Conservation (phyloP, 345 rosid genomes). For the Eucalyptus pauciflora region DNA sequence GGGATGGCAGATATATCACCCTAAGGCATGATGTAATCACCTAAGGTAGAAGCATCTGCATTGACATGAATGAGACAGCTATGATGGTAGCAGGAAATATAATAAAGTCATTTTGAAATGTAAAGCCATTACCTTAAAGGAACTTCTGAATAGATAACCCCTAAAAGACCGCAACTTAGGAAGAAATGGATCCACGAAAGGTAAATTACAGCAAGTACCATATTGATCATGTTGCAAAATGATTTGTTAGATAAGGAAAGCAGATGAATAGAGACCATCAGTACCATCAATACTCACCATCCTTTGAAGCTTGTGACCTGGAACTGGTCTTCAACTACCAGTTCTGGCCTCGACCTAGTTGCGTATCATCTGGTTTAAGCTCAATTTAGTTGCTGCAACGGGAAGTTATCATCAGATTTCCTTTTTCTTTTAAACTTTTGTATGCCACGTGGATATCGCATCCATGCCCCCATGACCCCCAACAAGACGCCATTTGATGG, state of each 20-base stretch:
- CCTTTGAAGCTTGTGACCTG: neutral
- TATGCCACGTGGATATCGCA: neutral
- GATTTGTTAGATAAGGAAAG: neutral
- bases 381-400: neutral
- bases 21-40: neutral
- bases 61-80: neutral
- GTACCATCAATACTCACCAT: neutral
- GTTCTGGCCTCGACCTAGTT: neutral
- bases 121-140: neutral
- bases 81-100: neutral
- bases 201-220: neutral
- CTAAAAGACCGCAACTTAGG: neutral
- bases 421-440: neutral
- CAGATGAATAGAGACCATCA: neutral
- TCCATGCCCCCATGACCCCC: neutral
- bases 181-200: neutral
- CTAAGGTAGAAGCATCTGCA: neutral
- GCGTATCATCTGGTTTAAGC: neutral
- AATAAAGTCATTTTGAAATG: neutral
- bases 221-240: neutral
- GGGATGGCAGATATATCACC: neutral
- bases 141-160: neutral
- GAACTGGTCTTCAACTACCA: neutral
- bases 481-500: neutral
- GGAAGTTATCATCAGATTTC: neutral